Evolutionary conservation across 2,329 filamentous ascomycete genomes (phyloP), one percentile per base, ranked within the genome.

Genomic region (Lasiodiplodia gonubiensis): DNA sequence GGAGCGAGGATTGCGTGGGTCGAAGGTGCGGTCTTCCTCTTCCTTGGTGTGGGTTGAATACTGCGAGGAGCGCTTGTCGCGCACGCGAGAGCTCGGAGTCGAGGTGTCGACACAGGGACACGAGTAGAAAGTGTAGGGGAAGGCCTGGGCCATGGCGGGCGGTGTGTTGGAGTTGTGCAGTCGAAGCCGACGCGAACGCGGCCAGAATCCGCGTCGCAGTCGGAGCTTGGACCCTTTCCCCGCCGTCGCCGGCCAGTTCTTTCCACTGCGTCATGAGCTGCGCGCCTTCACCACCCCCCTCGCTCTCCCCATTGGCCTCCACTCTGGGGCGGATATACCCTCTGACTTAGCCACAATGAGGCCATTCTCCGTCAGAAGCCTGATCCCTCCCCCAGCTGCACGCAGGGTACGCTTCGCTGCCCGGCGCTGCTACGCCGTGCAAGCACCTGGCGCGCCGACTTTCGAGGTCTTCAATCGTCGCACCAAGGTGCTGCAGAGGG

Each of bases 391-490:
- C 18, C 68, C 53, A 76, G 33, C 21, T 21, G 30, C 54, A 21
- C 54, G 71, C 71, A 54, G 74, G 73, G 21, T 73, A 72, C 64
- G 72, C 71, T 42, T 23, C 73, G 21, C 71, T 72, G 27, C 73
- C 74, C 57, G 73, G 71, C 46, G 66, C 72, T 49, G 80, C 67
- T 97, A 95, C 80, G 94, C 94, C 63, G 87, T 92, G 68, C 90
- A 93, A 80, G 86, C 92, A 23, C 85, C 92, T 2, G 92, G 92
- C 69, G 88, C 88, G 49, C 92, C 93, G 30, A 88, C 89, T 46
- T 88, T 96, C 72, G 90, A 97, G 72, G 92, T 99, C 78, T 99
- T 99, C 87, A 96, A 97, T 80, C 88, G 89, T 69, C 87, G 87
- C 72, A 88, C 90, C 25, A 99, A 99, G 84, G 94, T 92, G 84